Evolutionary conservation across 2,329 filamentous ascomycete genomes (phyloP).

Genomic region (Nothophaeocryptopus gaeumannii): DNA sequence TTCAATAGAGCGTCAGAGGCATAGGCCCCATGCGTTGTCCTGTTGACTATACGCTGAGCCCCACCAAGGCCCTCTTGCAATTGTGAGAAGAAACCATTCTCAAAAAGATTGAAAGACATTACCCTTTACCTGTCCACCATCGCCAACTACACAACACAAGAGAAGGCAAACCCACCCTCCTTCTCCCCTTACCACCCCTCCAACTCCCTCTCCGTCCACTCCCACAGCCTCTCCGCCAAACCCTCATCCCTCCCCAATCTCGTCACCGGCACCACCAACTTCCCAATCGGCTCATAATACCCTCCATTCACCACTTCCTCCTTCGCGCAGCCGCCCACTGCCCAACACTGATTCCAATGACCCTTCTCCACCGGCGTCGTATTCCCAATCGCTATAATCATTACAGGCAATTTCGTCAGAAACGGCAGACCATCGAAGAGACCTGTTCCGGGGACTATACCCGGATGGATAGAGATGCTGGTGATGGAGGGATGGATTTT

Average conservation of each 20-base stretch:
- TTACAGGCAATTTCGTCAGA: background rate
- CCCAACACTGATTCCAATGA: constrained; percentile 20
- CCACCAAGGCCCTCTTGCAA: no score
- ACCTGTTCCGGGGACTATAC: constrained; percentile 45
- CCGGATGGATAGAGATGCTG: constrained; percentile 47
- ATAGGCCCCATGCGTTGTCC: no score
- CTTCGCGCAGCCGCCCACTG: background rate
- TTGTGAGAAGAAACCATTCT: no score
- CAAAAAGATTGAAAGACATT: no score
- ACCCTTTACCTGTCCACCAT: no score
- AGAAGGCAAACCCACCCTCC: background rate
- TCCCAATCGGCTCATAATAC: constrained; percentile 30
- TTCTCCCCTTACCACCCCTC: background rate
- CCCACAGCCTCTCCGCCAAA: constrained; percentile 26
- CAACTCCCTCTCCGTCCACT: constrained; percentile 30
- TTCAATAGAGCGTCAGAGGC: no score
- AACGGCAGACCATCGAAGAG: constrained; percentile 29
- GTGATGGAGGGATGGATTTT: constrained; percentile 47
- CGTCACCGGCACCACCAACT: constrained; percentile 2
- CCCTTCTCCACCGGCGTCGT: constrained; percentile 15
- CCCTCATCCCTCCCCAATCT: constrained; percentile 18
- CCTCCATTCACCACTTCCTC: constrained; percentile 22
- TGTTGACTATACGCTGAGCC: no score
- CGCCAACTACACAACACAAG: no score
- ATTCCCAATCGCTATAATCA: background rate